Base-by-base conservation (phyloP, 768 basidiomycete genomes). In the Boletus vinaceobasis region DNA sequence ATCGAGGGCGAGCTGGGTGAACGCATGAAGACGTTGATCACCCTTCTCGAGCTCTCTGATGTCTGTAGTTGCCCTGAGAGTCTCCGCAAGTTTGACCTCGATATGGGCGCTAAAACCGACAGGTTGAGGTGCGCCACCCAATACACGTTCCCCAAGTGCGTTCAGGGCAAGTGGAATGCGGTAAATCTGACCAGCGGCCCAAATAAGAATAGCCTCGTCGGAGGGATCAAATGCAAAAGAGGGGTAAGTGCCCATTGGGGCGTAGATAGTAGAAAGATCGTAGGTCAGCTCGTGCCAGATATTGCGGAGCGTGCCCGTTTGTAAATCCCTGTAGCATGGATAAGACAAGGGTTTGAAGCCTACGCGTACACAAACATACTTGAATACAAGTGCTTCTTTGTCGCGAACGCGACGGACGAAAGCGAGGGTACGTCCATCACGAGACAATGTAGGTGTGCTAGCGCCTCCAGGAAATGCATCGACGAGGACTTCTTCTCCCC, bases 231-330 rank as follows among this genome's bases (percentile, higher is more conserved):
- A 89, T 9, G 87, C 77, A 62, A 86, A 90, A 1, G 86, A 84
- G 0, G 87, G 88, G 60, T 90, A 90, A 38, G 87, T 90, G 11
- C 87, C 86, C 86, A 88, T 88, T 0, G 88, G 87, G 14, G 87
- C 85, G 9, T 82, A 87, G 48, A 87, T 74, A 10, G 67, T 65
- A 21, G 75, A 75, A n/a, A 84, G 73, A 64, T 90, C 87, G 61
- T 87, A 88, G 2, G 78, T 84, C 32, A 90, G 73, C 0, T 86
- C 87, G 51, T 87, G 71, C 84, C 85, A 89, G 17, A 83, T 67
- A 62, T 88, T 70, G 59, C 79, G 80, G 37, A 86, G 71, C 3
- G 84, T 85, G 17, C 87, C 88, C 1, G 85, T 85, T 37, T 74
- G 65, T 19, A 90, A 72, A 62, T 89, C 88, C 64, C 87, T 89